Percentiles rank a stretch among this genome's conserved stretches.
Conservation (phyloP, 2,329 filamentous ascomycete species). For the Phaeosphaeria sp. region DNA sequence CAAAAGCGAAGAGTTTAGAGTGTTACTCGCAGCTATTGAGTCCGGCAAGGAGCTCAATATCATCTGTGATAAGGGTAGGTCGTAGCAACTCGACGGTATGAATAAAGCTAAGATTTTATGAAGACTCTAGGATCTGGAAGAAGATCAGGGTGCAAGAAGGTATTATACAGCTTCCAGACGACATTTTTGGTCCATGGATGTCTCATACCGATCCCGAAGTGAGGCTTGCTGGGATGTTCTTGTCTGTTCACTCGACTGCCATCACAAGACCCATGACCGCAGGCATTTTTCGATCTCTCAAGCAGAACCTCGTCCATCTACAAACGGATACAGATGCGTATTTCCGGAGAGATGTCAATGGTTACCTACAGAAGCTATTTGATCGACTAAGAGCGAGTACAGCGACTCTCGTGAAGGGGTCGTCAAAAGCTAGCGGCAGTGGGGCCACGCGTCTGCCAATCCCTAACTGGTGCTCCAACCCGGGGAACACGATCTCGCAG, state of each 20-base stretch:
- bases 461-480: slow-evolving; percentile 15
- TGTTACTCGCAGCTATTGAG: slow-evolving; percentile 50
- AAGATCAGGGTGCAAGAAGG: slow-evolving; percentile 34
- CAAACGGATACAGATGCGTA: slow-evolving; percentile 87
- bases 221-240: slow-evolving; percentile 79
- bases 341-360: slow-evolving; percentile 80
- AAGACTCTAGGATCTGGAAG: slow-evolving; percentile 32
- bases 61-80: slow-evolving; percentile 49
- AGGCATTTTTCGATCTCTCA: slow-evolving; percentile 67
- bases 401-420: slow-evolving; percentile 33
- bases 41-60: slow-evolving; percentile 56
- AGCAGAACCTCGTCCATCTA: slow-evolving; percentile 70
- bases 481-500: background rate
- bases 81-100: background rate
- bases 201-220: slow-evolving; percentile 55
- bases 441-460: slow-evolving; percentile 21
- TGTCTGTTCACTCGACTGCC: slow-evolving; percentile 77
- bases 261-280: slow-evolving; percentile 75
- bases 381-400: slow-evolving; percentile 65
- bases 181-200: slow-evolving; percentile 48
- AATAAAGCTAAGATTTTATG: background rate
- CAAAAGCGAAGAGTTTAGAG: slow-evolving; percentile 36
- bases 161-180: slow-evolving; percentile 62
- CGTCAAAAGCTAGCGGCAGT: slow-evolving; percentile 8
- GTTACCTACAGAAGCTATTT: slow-evolving; percentile 76